Conservation (phyloP, 768 basidiomycete species). For the Coprinopsis strossmayeri region DNA sequence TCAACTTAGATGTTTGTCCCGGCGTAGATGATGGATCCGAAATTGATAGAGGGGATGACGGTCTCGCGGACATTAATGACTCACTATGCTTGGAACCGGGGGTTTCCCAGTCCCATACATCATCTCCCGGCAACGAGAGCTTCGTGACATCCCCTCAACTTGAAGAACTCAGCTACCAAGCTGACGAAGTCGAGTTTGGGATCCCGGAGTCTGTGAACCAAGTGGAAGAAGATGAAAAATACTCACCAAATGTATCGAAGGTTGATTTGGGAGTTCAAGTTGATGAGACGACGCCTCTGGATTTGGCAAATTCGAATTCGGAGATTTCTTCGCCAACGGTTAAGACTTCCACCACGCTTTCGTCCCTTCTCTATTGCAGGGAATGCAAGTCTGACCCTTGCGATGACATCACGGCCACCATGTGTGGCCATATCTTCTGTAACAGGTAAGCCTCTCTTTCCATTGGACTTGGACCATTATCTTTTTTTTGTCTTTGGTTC, state of each 20-base stretch:
- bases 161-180: conserved; percentile 13
- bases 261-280: too few relatives aligned
- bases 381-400: conserved; percentile 42
- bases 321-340: too few relatives aligned
- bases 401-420: conserved; percentile 48
- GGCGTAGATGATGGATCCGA: too few relatives aligned
- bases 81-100: too few relatives aligned
- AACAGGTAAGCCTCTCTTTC: conserved; percentile 46
- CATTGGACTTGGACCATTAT: too few relatives aligned
- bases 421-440: conserved; percentile 63
- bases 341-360: conserved; percentile 14
- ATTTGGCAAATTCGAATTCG: too few relatives aligned
- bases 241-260: too few relatives aligned
- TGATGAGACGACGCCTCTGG: too few relatives aligned
- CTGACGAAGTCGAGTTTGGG: not conserved
- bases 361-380: conserved; percentile 53
- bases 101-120: conserved; percentile 6
- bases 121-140: conserved; percentile 17
- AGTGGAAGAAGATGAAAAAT: not conserved
- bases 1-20: too few relatives aligned
- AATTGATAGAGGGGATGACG: too few relatives aligned
- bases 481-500: conserved; percentile 2
- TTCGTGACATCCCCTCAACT: conserved; percentile 23
- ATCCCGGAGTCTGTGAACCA: not conserved
- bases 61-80: too few relatives aligned